These are phyloP conservation scores for Primulina tabacum DNA, from an alignment of 257 asterid genomes.

Conservation along the genomic window DNA sequence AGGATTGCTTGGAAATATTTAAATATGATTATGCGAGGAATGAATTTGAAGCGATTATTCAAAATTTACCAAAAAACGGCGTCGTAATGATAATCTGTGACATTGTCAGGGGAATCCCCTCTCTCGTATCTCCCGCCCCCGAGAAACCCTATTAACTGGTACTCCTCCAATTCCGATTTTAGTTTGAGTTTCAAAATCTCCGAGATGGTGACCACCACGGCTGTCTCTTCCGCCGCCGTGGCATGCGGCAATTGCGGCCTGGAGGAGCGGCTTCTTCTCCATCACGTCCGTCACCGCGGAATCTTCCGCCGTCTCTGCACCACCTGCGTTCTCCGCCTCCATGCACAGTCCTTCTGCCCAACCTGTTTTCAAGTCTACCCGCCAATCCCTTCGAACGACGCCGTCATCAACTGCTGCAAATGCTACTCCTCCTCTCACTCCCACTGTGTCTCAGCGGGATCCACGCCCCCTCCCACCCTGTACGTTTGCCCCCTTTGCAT, in stretches of 20 bases:
- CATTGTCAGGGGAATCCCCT: too few relatives aligned
- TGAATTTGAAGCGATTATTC: too few relatives aligned
- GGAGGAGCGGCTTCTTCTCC: conserved; percentile 64
- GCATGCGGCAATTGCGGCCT: conserved; percentile 62
- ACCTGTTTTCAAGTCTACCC: conserved; percentile 73
- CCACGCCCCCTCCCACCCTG: conserved; percentile 34
- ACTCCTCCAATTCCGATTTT: neutral
- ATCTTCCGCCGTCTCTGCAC: conserved; percentile 75
- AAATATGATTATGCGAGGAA: too few relatives aligned
- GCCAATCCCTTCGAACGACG: conserved; percentile 43
- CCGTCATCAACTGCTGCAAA: conserved; percentile 48
- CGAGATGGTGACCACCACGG: conserved; percentile 27
- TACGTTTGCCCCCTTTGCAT: conserved; percentile 78
- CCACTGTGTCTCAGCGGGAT: conserved; percentile 46
- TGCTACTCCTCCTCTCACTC: conserved; percentile 71
- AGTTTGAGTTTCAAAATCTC: neutral
- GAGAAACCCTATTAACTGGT: neutral
- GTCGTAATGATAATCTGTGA: too few relatives aligned
- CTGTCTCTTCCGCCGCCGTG: conserved; percentile 20
- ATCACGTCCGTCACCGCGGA: conserved; percentile 70
- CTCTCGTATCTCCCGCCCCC: neutral
- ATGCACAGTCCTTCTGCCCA: conserved; percentile 82
- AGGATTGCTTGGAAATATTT: too few relatives aligned
- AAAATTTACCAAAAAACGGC: too few relatives aligned
- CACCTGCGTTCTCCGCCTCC: conserved; percentile 80